These are phyloP conservation scores for Leccinum pachyderme DNA, from an alignment of 1,284 basidiomycete genomes.

Conservation along the genomic window DNA sequence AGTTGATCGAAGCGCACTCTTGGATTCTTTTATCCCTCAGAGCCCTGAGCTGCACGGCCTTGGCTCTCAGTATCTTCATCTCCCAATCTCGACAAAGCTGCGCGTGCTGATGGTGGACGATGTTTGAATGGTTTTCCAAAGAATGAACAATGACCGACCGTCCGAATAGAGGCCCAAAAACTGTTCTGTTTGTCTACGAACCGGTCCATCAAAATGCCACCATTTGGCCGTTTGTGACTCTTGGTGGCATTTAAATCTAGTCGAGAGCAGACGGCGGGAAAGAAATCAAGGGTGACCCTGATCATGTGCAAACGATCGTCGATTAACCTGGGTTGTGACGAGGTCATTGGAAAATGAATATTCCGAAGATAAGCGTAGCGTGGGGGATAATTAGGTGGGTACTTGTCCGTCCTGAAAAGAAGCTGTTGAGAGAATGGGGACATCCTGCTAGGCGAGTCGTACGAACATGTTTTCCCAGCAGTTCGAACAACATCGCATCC, in stretches of 20 bases:
- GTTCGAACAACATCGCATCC: conserved; percentile 36
- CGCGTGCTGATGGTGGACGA: conserved; percentile 5
- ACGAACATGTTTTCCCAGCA: conserved; percentile 30
- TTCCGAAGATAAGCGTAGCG: background rate
- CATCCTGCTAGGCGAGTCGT: background rate
- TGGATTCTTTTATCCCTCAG: conserved; percentile 7
- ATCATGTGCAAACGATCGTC: background rate
- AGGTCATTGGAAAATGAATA: background rate
- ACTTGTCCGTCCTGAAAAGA: conserved; percentile 7
- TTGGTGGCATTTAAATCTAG: conserved; percentile 4
- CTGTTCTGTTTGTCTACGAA: background rate
- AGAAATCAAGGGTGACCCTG: accelerated
- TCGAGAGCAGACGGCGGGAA: background rate
- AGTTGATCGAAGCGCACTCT: conserved; percentile 5
- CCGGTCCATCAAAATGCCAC: background rate
- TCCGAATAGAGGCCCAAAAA: background rate
- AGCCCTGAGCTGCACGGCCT: background rate
- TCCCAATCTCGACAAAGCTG: conserved; percentile 9
- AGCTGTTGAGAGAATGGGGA: background rate
- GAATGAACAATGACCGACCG: background rate
- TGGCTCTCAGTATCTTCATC: background rate
- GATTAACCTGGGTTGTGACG: background rate
- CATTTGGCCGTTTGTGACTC: background rate
- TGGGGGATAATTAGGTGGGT: background rate
- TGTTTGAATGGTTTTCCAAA: background rate